Evolutionary conservation across 805 yeast genomes (phyloP).

Genomic region (Geotrichum ghanense): DNA sequence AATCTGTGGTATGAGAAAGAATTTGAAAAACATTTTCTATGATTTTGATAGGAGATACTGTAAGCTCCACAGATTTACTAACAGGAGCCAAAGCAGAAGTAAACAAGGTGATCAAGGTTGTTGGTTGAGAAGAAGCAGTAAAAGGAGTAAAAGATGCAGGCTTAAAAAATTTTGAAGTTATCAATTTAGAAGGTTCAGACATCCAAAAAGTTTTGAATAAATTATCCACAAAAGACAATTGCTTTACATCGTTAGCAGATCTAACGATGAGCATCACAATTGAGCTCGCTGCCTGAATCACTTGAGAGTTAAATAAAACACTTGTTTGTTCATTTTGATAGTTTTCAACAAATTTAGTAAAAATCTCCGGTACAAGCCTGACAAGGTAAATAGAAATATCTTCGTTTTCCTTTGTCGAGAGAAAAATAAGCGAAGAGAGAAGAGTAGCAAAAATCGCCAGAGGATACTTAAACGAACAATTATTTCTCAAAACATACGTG

Average conservation of each 20-base stretch:
- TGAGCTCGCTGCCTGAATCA: constrained; percentile 7
- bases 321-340: constrained; percentile 4
- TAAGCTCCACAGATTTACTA: neutral
- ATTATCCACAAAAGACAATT: neutral
- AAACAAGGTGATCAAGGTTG: constrained; percentile 6
- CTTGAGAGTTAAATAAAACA: constrained; percentile 4
- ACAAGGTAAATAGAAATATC: constrained; percentile 14
- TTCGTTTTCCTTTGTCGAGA: constrained; percentile 9
- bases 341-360: constrained; percentile 9
- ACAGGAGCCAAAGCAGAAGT: constrained; percentile 9
- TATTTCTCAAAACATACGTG: constrained; percentile 12
- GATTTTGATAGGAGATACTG: neutral
- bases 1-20: constrained; percentile 16
- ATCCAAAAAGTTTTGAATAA: neutral
- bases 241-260: constrained; percentile 1
- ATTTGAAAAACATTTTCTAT: constrained; percentile 11
- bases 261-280: constrained; percentile 5
- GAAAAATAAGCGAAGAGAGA: constrained; percentile 16
- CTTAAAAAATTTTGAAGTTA: neutral
- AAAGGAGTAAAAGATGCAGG: neutral
- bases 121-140: neutral
- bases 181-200: constrained; percentile 1
- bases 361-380: constrained; percentile 13
- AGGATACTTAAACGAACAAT: constrained; percentile 12
- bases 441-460: constrained; percentile 20